phyloP scores from a whole-genome alignment of 2,329 filamentous ascomycete genomes.

The Falciphora oryzae region DNA sequence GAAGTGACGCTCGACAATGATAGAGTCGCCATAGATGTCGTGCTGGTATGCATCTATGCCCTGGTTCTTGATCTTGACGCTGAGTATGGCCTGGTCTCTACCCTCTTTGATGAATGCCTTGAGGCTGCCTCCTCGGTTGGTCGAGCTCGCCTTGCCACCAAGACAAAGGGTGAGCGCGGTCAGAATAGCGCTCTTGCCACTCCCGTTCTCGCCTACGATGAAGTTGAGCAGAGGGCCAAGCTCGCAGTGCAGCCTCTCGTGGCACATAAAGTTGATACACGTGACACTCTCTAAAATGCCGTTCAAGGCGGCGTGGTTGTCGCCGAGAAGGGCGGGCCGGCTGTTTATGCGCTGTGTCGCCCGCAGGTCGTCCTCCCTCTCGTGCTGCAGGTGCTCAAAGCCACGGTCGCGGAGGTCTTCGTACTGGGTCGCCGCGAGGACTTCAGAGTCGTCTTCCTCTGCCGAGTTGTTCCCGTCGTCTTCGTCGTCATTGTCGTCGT shows the following conservation, averaged over 20 bases:
- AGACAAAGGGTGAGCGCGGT: slow-evolving; percentile 90
- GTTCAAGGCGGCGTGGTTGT: slow-evolving; percentile 72
- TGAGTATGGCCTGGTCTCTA: slow-evolving; percentile 66
- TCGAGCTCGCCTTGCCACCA: slow-evolving; percentile 89
- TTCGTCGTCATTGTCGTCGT: neutral
- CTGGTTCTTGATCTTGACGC: slow-evolving; percentile 85
- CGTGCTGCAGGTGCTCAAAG: slow-evolving; percentile 51
- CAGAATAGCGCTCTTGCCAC: slow-evolving; percentile 92
- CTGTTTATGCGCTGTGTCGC: slow-evolving; percentile 59
- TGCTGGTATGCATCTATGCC: slow-evolving; percentile 79
- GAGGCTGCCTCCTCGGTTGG: slow-evolving; percentile 84
- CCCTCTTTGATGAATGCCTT: slow-evolving; percentile 89
- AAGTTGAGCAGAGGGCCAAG: slow-evolving; percentile 97
- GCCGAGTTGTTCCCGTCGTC: neutral
- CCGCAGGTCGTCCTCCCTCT: slow-evolving; percentile 53
- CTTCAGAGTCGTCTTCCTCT: slow-evolving; percentile 22
- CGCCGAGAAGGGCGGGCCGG: slow-evolving; percentile 41
- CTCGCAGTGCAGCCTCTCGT: slow-evolving; percentile 71
- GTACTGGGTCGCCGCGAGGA: slow-evolving; percentile 52
- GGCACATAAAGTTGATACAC: slow-evolving; percentile 96
- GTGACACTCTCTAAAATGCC: slow-evolving; percentile 85
- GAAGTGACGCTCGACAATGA: slow-evolving; percentile 89
- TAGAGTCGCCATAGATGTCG: slow-evolving; percentile 75
- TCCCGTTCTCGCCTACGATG: slow-evolving; percentile 95
- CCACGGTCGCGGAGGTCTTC: slow-evolving; percentile 54